Evolutionary conservation across 768 basidiomycete species (phyloP), one percentile per base, ranked within the genome.

Genomic region (Pulveroboletus ravenelii): DNA sequence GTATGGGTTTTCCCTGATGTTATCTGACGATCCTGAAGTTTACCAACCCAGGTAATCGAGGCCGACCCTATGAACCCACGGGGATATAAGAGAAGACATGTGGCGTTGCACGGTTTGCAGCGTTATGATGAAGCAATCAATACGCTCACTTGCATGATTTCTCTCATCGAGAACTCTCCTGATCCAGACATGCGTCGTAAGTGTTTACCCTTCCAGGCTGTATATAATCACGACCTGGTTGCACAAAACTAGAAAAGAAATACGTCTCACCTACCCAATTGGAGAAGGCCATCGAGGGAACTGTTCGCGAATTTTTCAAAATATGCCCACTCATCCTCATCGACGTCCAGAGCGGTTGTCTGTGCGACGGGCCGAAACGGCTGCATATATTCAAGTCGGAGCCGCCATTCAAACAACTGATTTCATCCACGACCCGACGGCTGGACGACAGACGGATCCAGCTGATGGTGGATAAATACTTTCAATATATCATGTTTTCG

Each of bases 41-140:
- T 0, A 7, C 1, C 13, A 6, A 23, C 1, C 0, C 13, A 55
- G 54, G 54, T 39, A 14, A 42, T 55, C n/a, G 6, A 42, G 7
- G 18, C 17, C 17, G 54, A 55, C 3, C 25, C 54, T 10, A 1
- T 1, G 3, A 37, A 23, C 45, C 35, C 31, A 2, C 32, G 32
- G 39, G 54, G 48, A 27, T 42, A 56, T 3, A 39, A 50, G 36
- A 32, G 29, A 23, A 55, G 18, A 32, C 35, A 55, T 30, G 42
- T 17, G 2, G 54, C 44, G 3, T 15, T 46, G 10, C 48, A 56
- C 9, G 36, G 3, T 15, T 29, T 57, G 2, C 31, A 20, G 15
- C 48, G 35, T 6, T 43, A 17, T 3, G 32, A 47, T 10, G 48
- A 56, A 18, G 48, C 54, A 5, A 7, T 45, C 1, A 13, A 42